Base-by-base conservation (phyloP, 441 rosid genomes). In the Macaranga tanarius region DNA sequence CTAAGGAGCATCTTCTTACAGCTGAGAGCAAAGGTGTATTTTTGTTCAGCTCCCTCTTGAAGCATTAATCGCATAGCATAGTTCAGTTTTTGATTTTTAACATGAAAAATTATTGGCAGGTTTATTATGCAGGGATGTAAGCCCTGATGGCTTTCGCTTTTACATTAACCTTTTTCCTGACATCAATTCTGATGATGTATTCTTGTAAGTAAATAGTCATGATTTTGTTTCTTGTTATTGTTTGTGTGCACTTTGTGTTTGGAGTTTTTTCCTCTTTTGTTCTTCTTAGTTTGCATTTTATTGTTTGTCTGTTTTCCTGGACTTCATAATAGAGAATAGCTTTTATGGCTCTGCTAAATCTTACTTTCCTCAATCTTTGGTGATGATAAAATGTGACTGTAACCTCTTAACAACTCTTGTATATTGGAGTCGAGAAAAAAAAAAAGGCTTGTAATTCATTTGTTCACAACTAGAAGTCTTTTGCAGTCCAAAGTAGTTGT, bases 1-100 rank as follows among this genome's bases (percentile, higher is more conserved):
- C 99, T 58, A 92, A 95, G 84, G 98, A 95, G 84, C 97, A 90
- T 77, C 96, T 95, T 78, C 84, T 92, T 61, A 81, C 89, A 65
- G 96, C 99, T 65, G 98, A 92, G 81, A 91, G 87, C 85, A 88
- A 81, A 86, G 99, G 99, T 91, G 71, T 26, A 23, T 28, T 70
- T 20, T 42, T 65, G 2, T 38, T 62, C 72, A 19, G 44, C 25
- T 72, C 78, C 51, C 48, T 64, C 23, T 69, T 77, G 67, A 67
- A 44, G 57, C 66, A 42, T 72, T 62, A 40, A 11, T 62, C 0
- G 25, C 42, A 54, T 0, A 20, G 3, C 25, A 38, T 48, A 16
- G 28, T 62, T 55, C 38, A 38, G 50, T 20, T 52, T 52, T 70
- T 54, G 34, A 31, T 54, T 12, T 40, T 42, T 12, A 12, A 26